Base-by-base conservation (phyloP, 495 filamentous ascomycete genomes). In the Glutinoglossum americanum region DNA sequence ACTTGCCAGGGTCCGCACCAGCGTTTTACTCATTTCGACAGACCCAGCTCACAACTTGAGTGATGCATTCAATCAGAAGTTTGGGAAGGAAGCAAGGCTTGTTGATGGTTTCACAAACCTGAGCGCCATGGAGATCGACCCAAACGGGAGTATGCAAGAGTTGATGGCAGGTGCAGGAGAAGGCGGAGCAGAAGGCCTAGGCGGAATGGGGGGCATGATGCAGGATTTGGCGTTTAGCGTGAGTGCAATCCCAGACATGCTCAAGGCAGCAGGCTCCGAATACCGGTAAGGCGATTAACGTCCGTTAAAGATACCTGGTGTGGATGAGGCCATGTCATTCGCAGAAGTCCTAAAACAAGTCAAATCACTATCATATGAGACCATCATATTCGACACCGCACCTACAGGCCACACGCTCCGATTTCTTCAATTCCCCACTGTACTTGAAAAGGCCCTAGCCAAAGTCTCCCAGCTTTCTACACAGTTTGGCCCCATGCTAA, bases 251-350 rank as follows among this genome's bases (percentile, higher is more conserved):
- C 26, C 23, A 21, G 3, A 6, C 26, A 53, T 5, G 3, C 28
- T 3, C 30, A 17, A 3, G 7, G 49, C 23, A 53, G 2, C 23
- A 53, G n/a, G 30, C 4, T n/a, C 5, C 17, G 51, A 15, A 28
- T 11, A 6, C 28, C 4, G 30, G 55, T 3, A 61, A 48, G 61
- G 44, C 13, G 15, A 57, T 15, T 54, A 15, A 19, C 30, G 8
- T 13, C 4, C 4, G 17, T n/a, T 56, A 27, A 63, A 96, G 89
- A 97, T 98, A 47, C 92, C 92, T 55, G 92, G 92, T 70, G 90
- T 99, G 58, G 92, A 99, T 69, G 92, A 99, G 70, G 92, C 92
- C 65, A 97, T 97, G 93, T 96, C 92, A 54, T 99, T 97, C 65
- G 92, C 92, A 64, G 92, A 97, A 72, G 92, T 97, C 53, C 78